Base-by-base conservation (phyloP, 2,329 filamentous ascomycete genomes). In the Stenocarpella maydis region DNA sequence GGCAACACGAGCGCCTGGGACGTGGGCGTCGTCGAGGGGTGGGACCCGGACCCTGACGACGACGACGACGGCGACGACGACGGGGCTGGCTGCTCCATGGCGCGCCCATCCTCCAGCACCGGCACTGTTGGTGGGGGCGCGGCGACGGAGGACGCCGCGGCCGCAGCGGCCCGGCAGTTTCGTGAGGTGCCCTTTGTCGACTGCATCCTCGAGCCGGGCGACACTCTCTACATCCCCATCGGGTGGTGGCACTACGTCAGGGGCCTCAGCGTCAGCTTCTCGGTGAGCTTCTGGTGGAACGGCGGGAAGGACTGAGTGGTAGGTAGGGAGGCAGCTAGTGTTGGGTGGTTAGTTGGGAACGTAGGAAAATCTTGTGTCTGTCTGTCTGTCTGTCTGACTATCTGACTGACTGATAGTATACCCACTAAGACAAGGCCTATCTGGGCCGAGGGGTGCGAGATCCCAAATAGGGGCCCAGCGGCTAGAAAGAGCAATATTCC, bases 161-260 rank as follows among this genome's bases (percentile, higher is more conserved):
- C 49, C 4, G 24, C 28, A 45, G 81, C 78, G 0, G 78, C 80
- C 19, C 54, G 54, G 6, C 75, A 80, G 0, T 92, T 97, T 72
- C 78, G 78, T 60, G 78, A 84, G 0, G 84, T 92, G 1, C 82
- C 86, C 66, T 95, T 91, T 76, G 81, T 92, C 41, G 96, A 99
- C 76, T 90, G 90, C 68, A 86, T 98, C 1, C 81, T 99, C 7
- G 88, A 86, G 37, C 91, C 92, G 0, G 96, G 95, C 0, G 94
- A 99, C 65, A 92, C 90, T 72, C 78, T 99, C 65, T 96, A 97
- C 77, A 93, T 99, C 65, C 96, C 96, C 0, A 86, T 93, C 6
- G 96, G 95, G 0, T 99, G 96, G 95, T 99, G 96, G 96, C 96
- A 99, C 83, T 98, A 98, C 79, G 93, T 98, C 4, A 86, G 92